A percentile compares a stretch with the other conserved stretches of the same genome.
These are phyloP conservation scores for Rhizopogon rudus DNA, from an alignment of 768 basidiomycete species.

Conservation along the genomic window DNA sequence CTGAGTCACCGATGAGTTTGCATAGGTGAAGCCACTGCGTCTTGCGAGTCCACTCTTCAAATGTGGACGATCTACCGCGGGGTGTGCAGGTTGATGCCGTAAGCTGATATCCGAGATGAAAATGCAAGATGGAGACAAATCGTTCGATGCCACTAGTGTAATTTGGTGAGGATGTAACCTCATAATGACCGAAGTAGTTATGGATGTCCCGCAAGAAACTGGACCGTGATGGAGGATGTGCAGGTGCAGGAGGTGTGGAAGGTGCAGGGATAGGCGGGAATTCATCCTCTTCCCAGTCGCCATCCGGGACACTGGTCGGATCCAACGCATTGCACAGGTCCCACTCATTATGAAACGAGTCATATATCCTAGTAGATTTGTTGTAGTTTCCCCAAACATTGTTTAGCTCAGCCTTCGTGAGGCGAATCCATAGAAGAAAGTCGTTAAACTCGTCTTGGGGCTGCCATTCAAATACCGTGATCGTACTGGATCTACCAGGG, in stretches of 20 bases:
- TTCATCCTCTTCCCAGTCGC: neutral
- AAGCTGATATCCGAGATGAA: neutral
- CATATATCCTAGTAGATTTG: neutral
- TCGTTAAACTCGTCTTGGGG: neutral
- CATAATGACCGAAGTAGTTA: neutral
- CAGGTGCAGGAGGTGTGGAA: neutral
- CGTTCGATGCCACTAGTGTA: neutral
- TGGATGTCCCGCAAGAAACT: neutral
- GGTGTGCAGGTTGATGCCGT: neutral
- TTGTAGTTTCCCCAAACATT: neutral
- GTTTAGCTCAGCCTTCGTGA: neutral
- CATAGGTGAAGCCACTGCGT: neutral
- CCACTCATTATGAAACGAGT: neutral
- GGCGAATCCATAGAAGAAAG: neutral
- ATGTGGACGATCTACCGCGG: neutral
- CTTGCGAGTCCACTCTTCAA: neutral
- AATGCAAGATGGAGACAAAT: neutral
- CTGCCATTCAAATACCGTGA: neutral
- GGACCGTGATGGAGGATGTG: neutral
- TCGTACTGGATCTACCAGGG: neutral
- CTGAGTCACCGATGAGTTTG: neutral
- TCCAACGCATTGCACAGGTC: neutral
- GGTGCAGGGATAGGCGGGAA: neutral
- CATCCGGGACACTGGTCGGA: neutral
- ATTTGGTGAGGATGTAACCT: neutral